These are phyloP conservation scores for Cutaneotrichosporon sp. DNA, from an alignment of 1,284 basidiomycete species.

Conservation along the genomic window DNA sequence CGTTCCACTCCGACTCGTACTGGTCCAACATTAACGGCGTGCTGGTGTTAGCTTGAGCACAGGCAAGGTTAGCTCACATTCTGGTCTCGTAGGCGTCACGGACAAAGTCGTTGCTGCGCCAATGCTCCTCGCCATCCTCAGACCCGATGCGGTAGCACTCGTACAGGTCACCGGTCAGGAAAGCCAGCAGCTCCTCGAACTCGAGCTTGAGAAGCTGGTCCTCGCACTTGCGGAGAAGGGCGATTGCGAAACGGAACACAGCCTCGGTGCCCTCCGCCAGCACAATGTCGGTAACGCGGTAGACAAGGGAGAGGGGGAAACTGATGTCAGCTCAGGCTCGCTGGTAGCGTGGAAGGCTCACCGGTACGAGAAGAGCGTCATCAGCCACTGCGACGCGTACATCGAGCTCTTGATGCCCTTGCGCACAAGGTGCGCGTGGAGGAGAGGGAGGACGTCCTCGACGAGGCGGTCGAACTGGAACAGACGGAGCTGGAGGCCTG, in stretches of 20 bases:
- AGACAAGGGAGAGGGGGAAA: conserved; percentile 92
- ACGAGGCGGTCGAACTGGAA: conserved; percentile 88
- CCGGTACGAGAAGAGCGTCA: conserved; percentile 95
- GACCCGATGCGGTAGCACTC: conserved; percentile 65
- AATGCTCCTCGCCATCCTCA: conserved; percentile 48
- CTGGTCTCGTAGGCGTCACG: conserved; percentile 75
- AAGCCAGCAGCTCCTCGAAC: conserved; percentile 82
- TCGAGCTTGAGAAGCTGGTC: conserved; percentile 71
- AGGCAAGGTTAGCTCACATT: conserved; percentile 57
- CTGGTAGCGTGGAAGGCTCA: conserved; percentile 44
- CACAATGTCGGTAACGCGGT: conserved; percentile 78
- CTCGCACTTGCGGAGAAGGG: conserved; percentile 84
- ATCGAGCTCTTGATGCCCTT: conserved; percentile 95
- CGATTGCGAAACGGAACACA: conserved; percentile 90
- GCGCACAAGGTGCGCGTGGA: conserved; percentile 86
- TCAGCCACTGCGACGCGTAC: conserved; percentile 95
- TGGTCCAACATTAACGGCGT: conserved; percentile 89
- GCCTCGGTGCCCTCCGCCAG: conserved; percentile 96
- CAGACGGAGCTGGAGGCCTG: conserved; percentile 86
- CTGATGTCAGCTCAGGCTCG: conserved; percentile 54
- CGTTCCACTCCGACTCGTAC: conserved; percentile 83
- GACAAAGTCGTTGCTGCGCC: conserved; percentile 77
- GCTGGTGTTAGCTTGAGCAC: conserved; percentile 27
- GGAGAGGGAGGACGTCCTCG: conserved; percentile 85
- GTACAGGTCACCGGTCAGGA: conserved; percentile 76